Evolutionary conservation across 2,329 filamentous ascomycete genomes (phyloP).

Genomic region (Apiospora pterosperma): DNA sequence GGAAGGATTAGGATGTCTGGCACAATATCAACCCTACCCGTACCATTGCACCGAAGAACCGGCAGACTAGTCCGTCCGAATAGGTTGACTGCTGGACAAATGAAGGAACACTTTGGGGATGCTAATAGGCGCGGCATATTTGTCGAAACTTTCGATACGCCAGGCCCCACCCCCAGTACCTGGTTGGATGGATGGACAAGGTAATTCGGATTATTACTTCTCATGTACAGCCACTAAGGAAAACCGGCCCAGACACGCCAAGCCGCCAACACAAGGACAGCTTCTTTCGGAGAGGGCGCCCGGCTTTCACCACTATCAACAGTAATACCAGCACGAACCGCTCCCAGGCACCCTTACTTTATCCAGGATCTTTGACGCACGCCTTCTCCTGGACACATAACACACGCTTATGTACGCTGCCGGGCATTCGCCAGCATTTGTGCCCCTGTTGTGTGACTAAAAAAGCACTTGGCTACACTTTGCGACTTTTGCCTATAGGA

Average conservation of each 20-base stretch:
- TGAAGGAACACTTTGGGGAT: neutral
- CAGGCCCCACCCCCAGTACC: neutral
- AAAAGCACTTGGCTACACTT: neutral
- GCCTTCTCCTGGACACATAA: neutral
- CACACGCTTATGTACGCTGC: slow-evolving; percentile 4
- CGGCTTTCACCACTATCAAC: neutral
- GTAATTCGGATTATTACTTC: neutral
- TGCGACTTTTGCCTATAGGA: neutral
- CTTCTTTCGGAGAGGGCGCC: neutral
- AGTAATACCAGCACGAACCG: neutral
- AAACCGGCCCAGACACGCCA: neutral
- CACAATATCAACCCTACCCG: neutral
- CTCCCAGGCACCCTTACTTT: neutral
- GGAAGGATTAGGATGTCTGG: neutral
- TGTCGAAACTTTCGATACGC: neutral
- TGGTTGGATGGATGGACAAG: neutral
- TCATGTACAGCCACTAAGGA: neutral
- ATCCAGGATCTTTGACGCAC: neutral
- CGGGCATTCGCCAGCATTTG: slow-evolving; percentile 1
- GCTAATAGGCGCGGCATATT: neutral
- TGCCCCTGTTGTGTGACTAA: neutral
- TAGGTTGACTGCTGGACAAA: neutral
- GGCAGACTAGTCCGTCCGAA: neutral
- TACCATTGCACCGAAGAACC: neutral
- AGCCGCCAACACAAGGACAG: neutral